Percentiles rank a stretch among this genome's conserved stretches.
Evolutionary conservation across 2,329 filamentous ascomycete species (phyloP).

Genomic region (Cladosporium oxysporum): DNA sequence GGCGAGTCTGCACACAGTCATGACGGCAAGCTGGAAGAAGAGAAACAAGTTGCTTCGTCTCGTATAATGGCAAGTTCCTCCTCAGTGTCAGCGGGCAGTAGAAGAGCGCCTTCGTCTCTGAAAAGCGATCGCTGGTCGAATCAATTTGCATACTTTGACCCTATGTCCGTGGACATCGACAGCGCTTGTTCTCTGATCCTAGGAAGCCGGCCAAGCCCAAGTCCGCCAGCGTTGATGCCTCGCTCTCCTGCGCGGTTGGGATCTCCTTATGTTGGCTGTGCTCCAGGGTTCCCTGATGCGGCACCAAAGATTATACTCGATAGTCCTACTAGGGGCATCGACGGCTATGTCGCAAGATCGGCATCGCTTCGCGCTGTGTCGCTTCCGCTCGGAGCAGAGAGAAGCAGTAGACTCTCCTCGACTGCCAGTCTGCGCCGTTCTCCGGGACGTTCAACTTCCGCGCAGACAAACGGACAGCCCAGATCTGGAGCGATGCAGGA

Average conservation of each 20-base stretch:
- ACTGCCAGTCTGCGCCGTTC: not conserved
- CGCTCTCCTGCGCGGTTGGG: not conserved
- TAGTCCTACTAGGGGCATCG: not conserved
- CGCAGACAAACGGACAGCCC: not conserved
- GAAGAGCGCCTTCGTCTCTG: not conserved
- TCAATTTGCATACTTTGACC: conserved; percentile 13
- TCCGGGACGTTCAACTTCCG: not conserved
- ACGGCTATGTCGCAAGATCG: not conserved
- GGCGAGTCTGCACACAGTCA: not conserved
- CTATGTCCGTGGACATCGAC: conserved; percentile 20
- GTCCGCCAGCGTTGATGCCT: not conserved
- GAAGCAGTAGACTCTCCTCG: not conserved
- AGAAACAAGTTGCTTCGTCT: not conserved
- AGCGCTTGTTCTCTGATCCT: conserved; percentile 15
- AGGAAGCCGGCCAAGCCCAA: not conserved
- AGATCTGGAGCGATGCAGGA: not conserved
- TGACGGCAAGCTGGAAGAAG: not conserved
- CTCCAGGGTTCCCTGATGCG: not conserved
- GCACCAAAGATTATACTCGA: not conserved
- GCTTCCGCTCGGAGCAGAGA: not conserved
- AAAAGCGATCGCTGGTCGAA: not conserved
- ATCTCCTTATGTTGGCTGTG: not conserved
- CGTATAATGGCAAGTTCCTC: not conserved
- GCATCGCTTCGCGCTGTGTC: not conserved
- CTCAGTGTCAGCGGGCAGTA: not conserved